Evolutionary conservation across 2,329 filamentous ascomycete genomes (phyloP).

Genomic region (Aspergillus tamarii): DNA sequence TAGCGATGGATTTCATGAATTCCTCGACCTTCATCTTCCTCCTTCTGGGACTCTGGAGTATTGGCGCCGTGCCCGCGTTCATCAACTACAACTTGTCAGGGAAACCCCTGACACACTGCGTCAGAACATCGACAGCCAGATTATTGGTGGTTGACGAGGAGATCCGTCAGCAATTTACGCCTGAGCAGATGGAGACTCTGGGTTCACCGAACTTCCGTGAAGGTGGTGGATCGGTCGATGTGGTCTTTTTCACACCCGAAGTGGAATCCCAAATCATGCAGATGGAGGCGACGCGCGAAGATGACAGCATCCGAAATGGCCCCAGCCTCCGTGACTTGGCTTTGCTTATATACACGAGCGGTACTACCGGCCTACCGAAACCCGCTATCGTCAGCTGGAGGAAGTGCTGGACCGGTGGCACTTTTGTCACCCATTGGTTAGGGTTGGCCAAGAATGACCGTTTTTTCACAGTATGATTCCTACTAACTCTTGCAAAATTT

Average conservation of each 20-base stretch:
- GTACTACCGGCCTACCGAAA: conserved; percentile 83
- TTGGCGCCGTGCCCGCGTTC: conserved; percentile 81
- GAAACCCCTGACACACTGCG: conserved; percentile 72
- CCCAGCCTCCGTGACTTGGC: conserved; percentile 61
- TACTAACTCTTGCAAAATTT: conserved; percentile 21
- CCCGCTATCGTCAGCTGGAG: conserved; percentile 75
- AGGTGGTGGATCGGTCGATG: conserved; percentile 54
- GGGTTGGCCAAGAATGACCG: conserved; percentile 65
- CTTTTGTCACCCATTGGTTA: conserved; percentile 60
- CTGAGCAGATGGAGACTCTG: conserved; percentile 47
- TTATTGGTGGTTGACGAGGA: conserved; percentile 73
- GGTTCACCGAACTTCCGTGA: conserved; percentile 43
- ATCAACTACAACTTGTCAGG: conserved; percentile 84
- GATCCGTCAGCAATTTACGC: conserved; percentile 55
- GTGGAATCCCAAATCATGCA: conserved; percentile 59
- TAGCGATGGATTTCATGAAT: conserved; percentile 82
- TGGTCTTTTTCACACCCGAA: conserved; percentile 65
- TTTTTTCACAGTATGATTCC: conserved; percentile 67
- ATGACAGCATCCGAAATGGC: conserved; percentile 60
- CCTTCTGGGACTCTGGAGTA: conserved; percentile 76
- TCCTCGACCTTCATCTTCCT: conserved; percentile 77
- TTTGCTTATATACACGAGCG: conserved; percentile 81
- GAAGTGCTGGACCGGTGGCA: conserved; percentile 61
- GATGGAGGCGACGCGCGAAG: conserved; percentile 58
- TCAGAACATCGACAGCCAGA: conserved; percentile 67